These are phyloP conservation scores for Nitzschia sp. DNA, from an alignment of 108 stramenopile species.

Conservation along the genomic window DNA sequence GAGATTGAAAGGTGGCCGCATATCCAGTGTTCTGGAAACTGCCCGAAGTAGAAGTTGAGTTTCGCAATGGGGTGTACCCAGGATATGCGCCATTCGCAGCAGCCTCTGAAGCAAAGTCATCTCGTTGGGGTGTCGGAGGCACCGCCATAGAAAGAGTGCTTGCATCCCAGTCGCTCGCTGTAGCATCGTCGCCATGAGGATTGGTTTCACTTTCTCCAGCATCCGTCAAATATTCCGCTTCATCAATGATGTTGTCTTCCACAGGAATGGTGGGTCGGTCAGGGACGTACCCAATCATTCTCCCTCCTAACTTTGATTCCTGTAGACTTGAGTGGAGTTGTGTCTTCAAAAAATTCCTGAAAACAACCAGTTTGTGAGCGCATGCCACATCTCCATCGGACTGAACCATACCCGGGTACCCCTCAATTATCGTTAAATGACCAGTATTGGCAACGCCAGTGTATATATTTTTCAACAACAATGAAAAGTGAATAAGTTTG, in stretches of 20 bases:
- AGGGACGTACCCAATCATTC: neutral
- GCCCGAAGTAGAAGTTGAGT: neutral
- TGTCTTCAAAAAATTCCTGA: too few relatives aligned
- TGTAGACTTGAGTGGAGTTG: too few relatives aligned
- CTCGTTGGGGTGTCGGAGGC: conserved; percentile 2
- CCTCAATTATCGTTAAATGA: too few relatives aligned
- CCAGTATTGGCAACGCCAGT: too few relatives aligned
- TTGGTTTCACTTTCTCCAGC: conserved; percentile 3
- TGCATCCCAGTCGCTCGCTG: conserved; percentile 18
- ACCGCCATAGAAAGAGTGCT: conserved; percentile 9
- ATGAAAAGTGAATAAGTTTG: too few relatives aligned
- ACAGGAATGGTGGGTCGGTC: conserved; percentile 11
- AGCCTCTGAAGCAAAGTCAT: neutral
- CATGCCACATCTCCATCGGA: too few relatives aligned
- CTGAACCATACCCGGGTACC: too few relatives aligned
- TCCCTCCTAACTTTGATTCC: too few relatives aligned
- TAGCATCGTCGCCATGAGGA: conserved; percentile 2
- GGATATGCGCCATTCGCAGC: neutral
- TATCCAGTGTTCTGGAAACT: neutral
- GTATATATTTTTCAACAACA: too few relatives aligned
- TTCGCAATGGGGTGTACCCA: conserved; percentile 6
- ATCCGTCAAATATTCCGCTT: conserved; percentile 9
- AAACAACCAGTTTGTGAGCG: too few relatives aligned
- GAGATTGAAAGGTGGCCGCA: conserved; percentile 5
- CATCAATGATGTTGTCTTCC: conserved; percentile 22